A percentile compares a stretch with the other conserved stretches of the same genome.
Evolutionary conservation across 2,329 filamentous ascomycete genomes (phyloP).

Genomic region (Fusarium sambucinum): DNA sequence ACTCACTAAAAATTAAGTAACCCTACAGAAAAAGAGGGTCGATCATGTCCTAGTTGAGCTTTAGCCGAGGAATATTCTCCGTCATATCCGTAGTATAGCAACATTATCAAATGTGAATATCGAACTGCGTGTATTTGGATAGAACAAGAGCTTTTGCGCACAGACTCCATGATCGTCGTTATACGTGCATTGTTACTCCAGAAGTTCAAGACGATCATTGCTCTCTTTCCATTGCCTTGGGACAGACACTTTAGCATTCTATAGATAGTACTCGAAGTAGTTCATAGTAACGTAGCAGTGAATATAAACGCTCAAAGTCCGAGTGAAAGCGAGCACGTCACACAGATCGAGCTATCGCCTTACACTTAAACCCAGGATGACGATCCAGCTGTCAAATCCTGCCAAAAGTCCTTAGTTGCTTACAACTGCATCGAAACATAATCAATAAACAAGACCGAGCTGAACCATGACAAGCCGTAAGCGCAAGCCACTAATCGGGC

Average conservation of each 20-base stretch:
- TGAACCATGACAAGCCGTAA: constrained; percentile 3
- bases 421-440: neutral
- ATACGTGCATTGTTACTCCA: neutral
- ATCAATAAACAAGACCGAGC: neutral
- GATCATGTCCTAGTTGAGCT: neutral
- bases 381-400: constrained; percentile 3
- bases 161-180: neutral
- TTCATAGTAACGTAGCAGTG: neutral
- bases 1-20: neutral
- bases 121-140: neutral
- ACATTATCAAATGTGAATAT: neutral
- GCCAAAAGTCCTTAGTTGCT: constrained; percentile 9
- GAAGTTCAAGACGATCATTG: neutral
- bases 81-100: neutral
- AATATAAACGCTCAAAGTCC: neutral
- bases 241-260: neutral
- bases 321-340: neutral
- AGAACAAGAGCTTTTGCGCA: neutral
- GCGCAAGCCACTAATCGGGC: neutral
- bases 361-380: constrained; percentile 1
- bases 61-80: neutral
- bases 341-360: neutral
- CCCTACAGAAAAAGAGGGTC: neutral
- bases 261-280: neutral
- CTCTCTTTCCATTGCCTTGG: neutral